These are phyloP conservation scores for Erysimum cheiri DNA, from an alignment of 441 rosid species.

Conservation along the genomic window DNA sequence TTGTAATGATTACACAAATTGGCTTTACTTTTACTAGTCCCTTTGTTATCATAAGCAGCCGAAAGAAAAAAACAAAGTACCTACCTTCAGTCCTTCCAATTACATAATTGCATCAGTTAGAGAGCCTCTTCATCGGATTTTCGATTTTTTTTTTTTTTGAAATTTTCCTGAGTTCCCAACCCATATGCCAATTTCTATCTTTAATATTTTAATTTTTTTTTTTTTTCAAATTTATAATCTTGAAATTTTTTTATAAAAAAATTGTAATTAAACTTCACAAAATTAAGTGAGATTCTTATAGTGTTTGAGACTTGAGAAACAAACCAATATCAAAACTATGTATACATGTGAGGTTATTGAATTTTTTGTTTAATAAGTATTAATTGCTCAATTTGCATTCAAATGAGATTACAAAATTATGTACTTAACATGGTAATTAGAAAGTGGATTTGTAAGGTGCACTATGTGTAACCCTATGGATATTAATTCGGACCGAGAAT, in stretches of 20 bases:
- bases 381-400: too few species aligned
- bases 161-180: not conserved
- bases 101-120: constrained; percentile 40
- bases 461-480: too few species aligned
- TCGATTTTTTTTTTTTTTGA: not conserved
- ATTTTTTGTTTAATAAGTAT: too few species aligned
- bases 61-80: constrained; percentile 46
- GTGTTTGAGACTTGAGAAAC: not conserved
- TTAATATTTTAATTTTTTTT: too few species aligned
- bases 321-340: not conserved
- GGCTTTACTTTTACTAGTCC: constrained; percentile 35
- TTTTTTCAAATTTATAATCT: too few species aligned
- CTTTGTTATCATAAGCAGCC: constrained; percentile 46
- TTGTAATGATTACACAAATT: constrained; percentile 42
- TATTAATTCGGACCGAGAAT: too few species aligned
- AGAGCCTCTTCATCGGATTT: constrained; percentile 25
- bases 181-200: not conserved
- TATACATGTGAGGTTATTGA: not conserved
- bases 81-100: constrained; percentile 39
- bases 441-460: too few species aligned
- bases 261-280: not conserved
- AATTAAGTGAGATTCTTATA: not conserved
- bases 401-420: too few species aligned
- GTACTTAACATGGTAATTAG: too few species aligned
- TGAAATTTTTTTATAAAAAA: too few species aligned